Conservation (phyloP, 495 filamentous ascomycete genomes). For the Thermochaetoides thermophila region DNA sequence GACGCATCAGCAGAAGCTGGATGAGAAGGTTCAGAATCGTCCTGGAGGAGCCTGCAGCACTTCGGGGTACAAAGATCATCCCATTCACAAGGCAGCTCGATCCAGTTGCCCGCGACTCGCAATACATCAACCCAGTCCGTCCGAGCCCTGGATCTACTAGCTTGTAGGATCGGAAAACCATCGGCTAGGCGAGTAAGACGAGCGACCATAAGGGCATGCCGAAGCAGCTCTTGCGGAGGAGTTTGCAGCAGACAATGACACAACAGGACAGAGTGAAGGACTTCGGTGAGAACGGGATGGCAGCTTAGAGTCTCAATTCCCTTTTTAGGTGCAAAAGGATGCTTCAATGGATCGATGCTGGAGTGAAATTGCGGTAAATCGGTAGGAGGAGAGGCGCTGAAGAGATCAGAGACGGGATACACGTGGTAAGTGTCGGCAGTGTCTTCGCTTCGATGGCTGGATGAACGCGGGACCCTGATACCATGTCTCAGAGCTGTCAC, state of each 20-base stretch:
- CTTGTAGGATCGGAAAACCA: slow-evolving; percentile 66
- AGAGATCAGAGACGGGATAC: slow-evolving; percentile 39
- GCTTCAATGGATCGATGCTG: slow-evolving; percentile 22
- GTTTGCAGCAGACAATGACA: slow-evolving; percentile 63
- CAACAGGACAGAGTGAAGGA: slow-evolving; percentile 56
- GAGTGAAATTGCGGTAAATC: slow-evolving; percentile 46
- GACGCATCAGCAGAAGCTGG: too few species aligned
- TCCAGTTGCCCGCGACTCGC: slow-evolving; percentile 47
- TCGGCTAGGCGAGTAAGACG: slow-evolving; percentile 58
- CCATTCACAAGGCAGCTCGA: slow-evolving; percentile 47
- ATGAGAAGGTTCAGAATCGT: too few species aligned
- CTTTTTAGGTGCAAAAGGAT: slow-evolving; percentile 18
- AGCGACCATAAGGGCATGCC: slow-evolving; percentile 65
- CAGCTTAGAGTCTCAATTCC: slow-evolving; percentile 57
- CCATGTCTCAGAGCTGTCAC: slow-evolving; percentile 40
- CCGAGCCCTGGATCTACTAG: slow-evolving; percentile 53
- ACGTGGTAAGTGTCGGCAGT: slow-evolving; percentile 10
- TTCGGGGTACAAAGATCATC: slow-evolving; percentile 55
- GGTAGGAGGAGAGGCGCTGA: slow-evolving; percentile 38
- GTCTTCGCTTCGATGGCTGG: slow-evolving; percentile 1
- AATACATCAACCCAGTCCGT: slow-evolving; percentile 70
- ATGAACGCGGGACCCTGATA: slow-evolving; percentile 12
- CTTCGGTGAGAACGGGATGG: slow-evolving; percentile 62
- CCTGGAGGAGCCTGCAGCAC: too few species aligned
- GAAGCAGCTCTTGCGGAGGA: slow-evolving; percentile 52